Percentiles rank a stretch among this genome's conserved stretches.
phyloP scores from a whole-genome alignment of 371 early-diverging fungal genomes.

The Mucor piriformis region DNA sequence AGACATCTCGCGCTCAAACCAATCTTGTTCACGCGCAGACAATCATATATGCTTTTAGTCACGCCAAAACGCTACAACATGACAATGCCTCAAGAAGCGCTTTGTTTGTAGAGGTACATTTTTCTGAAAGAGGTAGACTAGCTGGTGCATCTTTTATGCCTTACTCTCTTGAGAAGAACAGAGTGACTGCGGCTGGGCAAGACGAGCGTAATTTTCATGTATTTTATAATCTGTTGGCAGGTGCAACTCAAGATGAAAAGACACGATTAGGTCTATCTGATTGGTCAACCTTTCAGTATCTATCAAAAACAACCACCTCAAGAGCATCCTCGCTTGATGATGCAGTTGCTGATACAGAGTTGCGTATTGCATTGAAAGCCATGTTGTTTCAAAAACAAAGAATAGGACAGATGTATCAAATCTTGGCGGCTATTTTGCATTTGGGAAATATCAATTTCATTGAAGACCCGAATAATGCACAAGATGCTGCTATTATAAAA shows the following conservation, averaged over 20 bases:
- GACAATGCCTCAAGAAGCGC: constrained; percentile 86
- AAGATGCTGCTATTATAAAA: constrained; percentile 72
- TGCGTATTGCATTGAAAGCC: constrained; percentile 77
- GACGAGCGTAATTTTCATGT: constrained; percentile 91
- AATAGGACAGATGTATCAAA: constrained; percentile 80
- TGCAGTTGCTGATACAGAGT: constrained; percentile 57
- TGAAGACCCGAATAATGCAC: constrained; percentile 58
- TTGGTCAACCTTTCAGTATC: constrained; percentile 37
- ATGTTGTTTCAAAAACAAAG: constrained; percentile 78
- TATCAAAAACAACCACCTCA: constrained; percentile 43
- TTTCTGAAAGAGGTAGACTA: constrained; percentile 84
- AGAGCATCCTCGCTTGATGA: constrained; percentile 55
- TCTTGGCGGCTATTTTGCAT: constrained; percentile 86
- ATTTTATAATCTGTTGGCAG: constrained; percentile 81
- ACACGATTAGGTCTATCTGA: constrained; percentile 24
- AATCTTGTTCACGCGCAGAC: constrained; percentile 70
- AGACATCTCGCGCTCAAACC: constrained; percentile 75
- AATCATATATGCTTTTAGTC: constrained; percentile 80
- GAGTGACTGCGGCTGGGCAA: constrained; percentile 62
- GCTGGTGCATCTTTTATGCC: constrained; percentile 79
- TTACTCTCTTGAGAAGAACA: constrained; percentile 86
- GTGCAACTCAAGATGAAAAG: constrained; percentile 28
- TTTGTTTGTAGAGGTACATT: constrained; percentile 85
- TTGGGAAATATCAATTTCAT: constrained; percentile 88
- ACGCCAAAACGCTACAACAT: constrained; percentile 77